Conservation (phyloP, 202 grass and related monocot genomes). For the Zoysia matrella region DNA sequence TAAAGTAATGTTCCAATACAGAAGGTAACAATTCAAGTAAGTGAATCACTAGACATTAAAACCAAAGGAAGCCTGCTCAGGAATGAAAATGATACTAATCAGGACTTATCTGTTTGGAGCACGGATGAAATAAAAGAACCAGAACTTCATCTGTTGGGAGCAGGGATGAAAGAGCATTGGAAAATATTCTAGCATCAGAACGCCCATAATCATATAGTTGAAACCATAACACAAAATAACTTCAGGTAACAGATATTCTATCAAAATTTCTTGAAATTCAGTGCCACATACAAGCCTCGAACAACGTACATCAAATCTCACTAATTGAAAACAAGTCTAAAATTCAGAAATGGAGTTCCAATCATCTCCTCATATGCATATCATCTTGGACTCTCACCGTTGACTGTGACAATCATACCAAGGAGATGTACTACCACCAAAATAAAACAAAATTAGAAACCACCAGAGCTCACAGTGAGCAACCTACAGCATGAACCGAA, state of each 20-base stretch:
- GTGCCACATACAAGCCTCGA: conserved; percentile 43
- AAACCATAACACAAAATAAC: conserved; percentile 39
- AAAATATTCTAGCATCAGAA: conserved; percentile 21
- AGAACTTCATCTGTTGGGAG: neutral
- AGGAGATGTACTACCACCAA: conserved; percentile 36
- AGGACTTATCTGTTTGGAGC: neutral
- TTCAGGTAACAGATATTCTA: conserved; percentile 40
- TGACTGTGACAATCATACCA: conserved; percentile 30
- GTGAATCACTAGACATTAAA: no score
- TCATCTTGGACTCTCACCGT: conserved; percentile 39
- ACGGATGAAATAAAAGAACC: neutral
- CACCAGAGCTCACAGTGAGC: conserved; percentile 42
- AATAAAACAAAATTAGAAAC: conserved; percentile 58
- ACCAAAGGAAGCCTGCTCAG: no score
- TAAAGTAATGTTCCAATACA: no score
- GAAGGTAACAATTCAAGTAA: no score
- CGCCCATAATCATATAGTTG: conserved; percentile 11
- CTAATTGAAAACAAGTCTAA: conserved; percentile 51
- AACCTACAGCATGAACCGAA: conserved; percentile 45
- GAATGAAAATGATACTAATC: no score
- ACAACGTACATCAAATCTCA: conserved; percentile 31
- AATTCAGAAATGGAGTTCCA: conserved; percentile 44
- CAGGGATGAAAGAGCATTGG: neutral
- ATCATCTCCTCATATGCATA: conserved; percentile 47
- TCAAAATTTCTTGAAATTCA: conserved; percentile 62